These are phyloP conservation scores for Vigna trinervia DNA, from an alignment of 306 rosid species.

Conservation along the genomic window DNA sequence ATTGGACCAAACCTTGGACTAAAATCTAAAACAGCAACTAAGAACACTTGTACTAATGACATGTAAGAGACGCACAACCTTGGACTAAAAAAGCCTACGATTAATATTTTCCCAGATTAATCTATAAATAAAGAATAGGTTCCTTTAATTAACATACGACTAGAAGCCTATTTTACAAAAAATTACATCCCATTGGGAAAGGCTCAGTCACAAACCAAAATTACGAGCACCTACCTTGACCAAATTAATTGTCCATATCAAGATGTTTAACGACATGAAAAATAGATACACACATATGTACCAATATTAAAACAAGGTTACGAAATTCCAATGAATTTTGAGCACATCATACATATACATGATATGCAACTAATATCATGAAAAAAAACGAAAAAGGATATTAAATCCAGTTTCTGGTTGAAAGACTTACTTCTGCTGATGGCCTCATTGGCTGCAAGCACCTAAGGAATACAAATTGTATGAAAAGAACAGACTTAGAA, in stretches of 20 bases:
- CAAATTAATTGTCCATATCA: slow-evolving; percentile 15
- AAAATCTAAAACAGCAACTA: not conserved
- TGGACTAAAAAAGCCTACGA: not conserved
- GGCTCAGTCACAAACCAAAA: not conserved
- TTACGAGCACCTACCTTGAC: slow-evolving; percentile 1
- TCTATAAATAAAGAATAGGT: not conserved
- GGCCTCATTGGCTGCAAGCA: slow-evolving; percentile 43
- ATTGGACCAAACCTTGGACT: not conserved
- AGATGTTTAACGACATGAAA: slow-evolving; percentile 2
- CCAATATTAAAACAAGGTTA: too few relatives aligned
- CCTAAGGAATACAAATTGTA: slow-evolving; percentile 53
- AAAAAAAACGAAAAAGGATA: not conserved
- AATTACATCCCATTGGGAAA: not conserved
- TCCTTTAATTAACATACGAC: not conserved
- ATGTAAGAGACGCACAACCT: not conserved
- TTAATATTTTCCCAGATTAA: not conserved
- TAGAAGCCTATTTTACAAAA: slow-evolving; percentile 18
- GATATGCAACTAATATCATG: not conserved
- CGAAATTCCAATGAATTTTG: too few relatives aligned
- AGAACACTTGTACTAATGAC: not conserved
- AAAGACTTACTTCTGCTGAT: slow-evolving; percentile 47
- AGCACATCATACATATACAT: too few relatives aligned
- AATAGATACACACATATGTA: not conserved
- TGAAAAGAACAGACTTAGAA: slow-evolving; percentile 33
- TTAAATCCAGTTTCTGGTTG: slow-evolving; percentile 3